phyloP scores from a whole-genome alignment of 495 filamentous ascomycete species.

The Monascus purpureus region DNA sequence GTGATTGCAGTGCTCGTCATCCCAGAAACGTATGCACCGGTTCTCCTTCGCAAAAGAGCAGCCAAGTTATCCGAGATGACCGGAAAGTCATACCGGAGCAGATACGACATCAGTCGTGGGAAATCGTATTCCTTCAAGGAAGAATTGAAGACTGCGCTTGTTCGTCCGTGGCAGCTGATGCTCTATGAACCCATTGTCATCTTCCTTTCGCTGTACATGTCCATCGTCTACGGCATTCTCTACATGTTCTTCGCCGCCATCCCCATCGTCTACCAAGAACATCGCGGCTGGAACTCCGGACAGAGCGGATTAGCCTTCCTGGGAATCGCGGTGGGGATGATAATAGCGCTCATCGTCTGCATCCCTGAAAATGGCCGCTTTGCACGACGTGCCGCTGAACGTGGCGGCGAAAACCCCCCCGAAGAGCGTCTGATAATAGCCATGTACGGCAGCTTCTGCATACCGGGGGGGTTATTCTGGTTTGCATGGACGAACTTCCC shows the following conservation, averaged over 20 bases:
- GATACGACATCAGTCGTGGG: conserved; percentile 31
- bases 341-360: conserved; percentile 39
- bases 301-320: conserved; percentile 61
- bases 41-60: conserved; percentile 41
- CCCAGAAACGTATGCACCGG: conserved; percentile 49
- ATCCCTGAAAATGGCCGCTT: conserved; percentile 38
- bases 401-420: conserved; percentile 29
- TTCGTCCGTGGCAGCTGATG: conserved; percentile 35
- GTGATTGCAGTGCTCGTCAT: conserved; percentile 37
- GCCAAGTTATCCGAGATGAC: conserved; percentile 35
- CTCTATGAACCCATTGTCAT: conserved; percentile 46
- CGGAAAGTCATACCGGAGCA: conserved; percentile 41
- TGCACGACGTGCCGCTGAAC: conserved; percentile 15
- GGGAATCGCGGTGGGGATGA: conserved; percentile 75
- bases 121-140: conserved; percentile 17
- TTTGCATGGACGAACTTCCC: conserved; percentile 60
- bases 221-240: conserved; percentile 59
- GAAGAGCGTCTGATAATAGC: conserved; percentile 34
- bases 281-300: conserved; percentile 63
- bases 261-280: conserved; percentile 62
- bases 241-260: conserved; percentile 76
- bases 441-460: conserved; percentile 24
- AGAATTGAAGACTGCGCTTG: conserved; percentile 30
- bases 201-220: conserved; percentile 56
- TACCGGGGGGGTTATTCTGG: conserved; percentile 43